Conservation (phyloP, 345 rosid species). For the Bruguiera gymnorhiza region DNA sequence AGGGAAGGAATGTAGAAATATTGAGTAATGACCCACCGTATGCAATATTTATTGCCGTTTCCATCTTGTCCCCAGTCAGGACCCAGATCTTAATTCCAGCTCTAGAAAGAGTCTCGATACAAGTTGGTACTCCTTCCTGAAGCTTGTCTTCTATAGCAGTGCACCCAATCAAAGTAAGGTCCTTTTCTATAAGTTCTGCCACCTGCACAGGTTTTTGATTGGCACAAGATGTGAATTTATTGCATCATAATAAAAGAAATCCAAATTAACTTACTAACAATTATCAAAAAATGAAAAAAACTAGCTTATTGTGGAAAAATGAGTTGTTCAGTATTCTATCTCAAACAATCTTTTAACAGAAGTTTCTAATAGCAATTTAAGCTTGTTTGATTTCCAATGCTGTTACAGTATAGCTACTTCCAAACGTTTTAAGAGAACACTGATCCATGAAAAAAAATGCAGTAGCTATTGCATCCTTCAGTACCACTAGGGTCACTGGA, state of each 20-base stretch:
- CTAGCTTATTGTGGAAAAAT: neutral
- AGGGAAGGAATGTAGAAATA: neutral
- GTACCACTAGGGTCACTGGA: neutral
- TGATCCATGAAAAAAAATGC: neutral
- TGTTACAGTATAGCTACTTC: neutral
- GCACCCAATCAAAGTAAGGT: constrained; percentile 81
- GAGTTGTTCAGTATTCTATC: neutral
- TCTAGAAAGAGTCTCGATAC: constrained; percentile 92
- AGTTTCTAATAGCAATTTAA: constrained; percentile 2
- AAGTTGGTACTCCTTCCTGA: constrained; percentile 97
- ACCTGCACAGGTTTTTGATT: constrained; percentile 54
- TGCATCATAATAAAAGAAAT: neutral
- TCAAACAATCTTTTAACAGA: neutral
- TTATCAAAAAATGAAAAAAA: neutral
- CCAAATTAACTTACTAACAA: neutral
- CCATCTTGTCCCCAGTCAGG: constrained; percentile 97
- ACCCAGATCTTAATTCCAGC: constrained; percentile 99
- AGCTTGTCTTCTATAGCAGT: constrained; percentile 99
- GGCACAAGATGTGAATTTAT: constrained; percentile 9
- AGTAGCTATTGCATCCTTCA: neutral
- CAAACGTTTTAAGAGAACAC: neutral
- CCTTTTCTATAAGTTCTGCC: constrained; percentile 88
- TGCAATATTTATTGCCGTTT: constrained; percentile 98
- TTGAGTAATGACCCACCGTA: constrained; percentile 54
- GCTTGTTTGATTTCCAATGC: neutral